These are phyloP conservation scores for Cladorrhinum sp. DNA, from an alignment of 2,329 filamentous ascomycete genomes.

Conservation along the genomic window DNA sequence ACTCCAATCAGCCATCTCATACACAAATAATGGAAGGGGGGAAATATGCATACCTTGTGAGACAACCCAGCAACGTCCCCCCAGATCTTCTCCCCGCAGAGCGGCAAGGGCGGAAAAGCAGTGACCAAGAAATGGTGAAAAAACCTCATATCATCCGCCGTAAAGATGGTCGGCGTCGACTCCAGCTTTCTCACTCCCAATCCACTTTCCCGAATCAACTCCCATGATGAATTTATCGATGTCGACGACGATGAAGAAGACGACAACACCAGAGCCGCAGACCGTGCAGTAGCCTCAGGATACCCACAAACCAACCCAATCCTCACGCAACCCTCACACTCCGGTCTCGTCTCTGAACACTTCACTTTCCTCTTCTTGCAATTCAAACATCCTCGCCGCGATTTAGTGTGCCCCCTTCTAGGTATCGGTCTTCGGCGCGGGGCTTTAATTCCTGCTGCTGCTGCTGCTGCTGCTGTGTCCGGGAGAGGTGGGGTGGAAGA, in stretches of 20 bases:
- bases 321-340: slow-evolving; percentile 37
- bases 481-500: not conserved
- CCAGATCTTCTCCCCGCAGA: slow-evolving; percentile 38
- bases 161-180: slow-evolving; percentile 33
- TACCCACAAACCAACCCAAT: slow-evolving; percentile 38
- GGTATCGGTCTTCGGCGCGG: slow-evolving; percentile 29
- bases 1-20: not conserved
- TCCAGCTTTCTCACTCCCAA: not conserved
- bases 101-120: slow-evolving; percentile 41
- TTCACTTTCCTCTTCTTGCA: slow-evolving; percentile 46
- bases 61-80: slow-evolving; percentile 37
- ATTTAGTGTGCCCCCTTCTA: slow-evolving; percentile 38
- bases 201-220: slow-evolving; percentile 5
- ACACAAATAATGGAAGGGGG: not conserved
- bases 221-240: not conserved
- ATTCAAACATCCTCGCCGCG: slow-evolving; percentile 38
- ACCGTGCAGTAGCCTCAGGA: slow-evolving; percentile 20
- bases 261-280: slow-evolving; percentile 1
- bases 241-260: slow-evolving; percentile 11
- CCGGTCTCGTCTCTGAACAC: slow-evolving; percentile 37
- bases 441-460: no score
- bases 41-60: slow-evolving; percentile 31
- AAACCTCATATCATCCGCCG: slow-evolving; percentile 46
- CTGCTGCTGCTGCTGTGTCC: not conserved
- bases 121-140: slow-evolving; percentile 51